Evolutionary conservation across 2,329 filamentous ascomycete genomes (phyloP), one percentile per base, ranked within the genome.

Genomic region (Fusarium tjaetaba): DNA sequence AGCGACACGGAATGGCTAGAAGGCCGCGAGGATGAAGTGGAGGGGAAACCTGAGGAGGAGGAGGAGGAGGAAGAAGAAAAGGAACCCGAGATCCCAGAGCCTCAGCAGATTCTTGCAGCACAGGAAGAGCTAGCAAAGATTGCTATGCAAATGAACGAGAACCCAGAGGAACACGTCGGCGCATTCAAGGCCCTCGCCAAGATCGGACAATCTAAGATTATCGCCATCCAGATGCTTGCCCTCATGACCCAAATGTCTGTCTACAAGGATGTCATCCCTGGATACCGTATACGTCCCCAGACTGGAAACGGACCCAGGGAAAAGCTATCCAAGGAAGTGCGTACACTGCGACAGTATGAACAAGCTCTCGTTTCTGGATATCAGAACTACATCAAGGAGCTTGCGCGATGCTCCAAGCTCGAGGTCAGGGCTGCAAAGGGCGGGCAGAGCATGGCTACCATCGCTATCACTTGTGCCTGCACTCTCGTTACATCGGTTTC

Each of bases 251-350:
- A 98, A 82, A 88, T 96, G 80, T 90, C 95, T 1, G 91, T 98
- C 18, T 99, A 96, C 86, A 97, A 96, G 81, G 96, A 98, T 82
- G 89, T 98, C 52, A 98, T 99, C 67, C 96, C 96, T 0, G 96
- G 96, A 28, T 99, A 99, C 81, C 89, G 96, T 69, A 98, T 99
- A 85, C 92, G 96, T 24, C 93, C 94, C 3, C 85, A 94, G 8
- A 86, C 88, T 2, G 94, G 97, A 68, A 92, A 94, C 38, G 90
- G 92, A 49, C 87, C 92, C 79, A 88, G 89, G 65, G 92, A 92
- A 72, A 97, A 97, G 81, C 85, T 98, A 4, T 97, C 95, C 10
- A 98, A 97, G 81, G 96, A 98, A 34, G 94, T 98, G 39, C 91
- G 93, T 79, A 92, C 90, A 75, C 84, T 97, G 71, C 90, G 95